Base-by-base conservation (phyloP, 1,284 basidiomycete species). In the Ceratobasidium sp. region DNA sequence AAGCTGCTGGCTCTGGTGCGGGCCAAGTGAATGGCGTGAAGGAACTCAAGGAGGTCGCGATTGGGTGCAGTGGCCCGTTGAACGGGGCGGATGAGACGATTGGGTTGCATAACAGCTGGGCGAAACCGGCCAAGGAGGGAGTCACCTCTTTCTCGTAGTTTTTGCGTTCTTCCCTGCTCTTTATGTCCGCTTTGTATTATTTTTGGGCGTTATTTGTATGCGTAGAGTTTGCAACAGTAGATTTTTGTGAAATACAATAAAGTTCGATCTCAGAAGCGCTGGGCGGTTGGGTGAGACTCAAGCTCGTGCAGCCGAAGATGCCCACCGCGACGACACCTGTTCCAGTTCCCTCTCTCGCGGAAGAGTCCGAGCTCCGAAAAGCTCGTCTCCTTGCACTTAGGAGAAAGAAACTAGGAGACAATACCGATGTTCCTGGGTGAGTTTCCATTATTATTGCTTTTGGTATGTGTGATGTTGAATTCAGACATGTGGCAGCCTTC, bases 351-450 rank as follows among this genome's bases (percentile, higher is more conserved):
- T 94, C 94, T 78, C 89, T 98, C 61, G 93, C 92, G 77, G 92
- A 92, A 79, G 92, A 91, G 8, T 91, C 94, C 10, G 93, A 95
- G 79, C 91, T 91, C n/a, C 89, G 96, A 66, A 97, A 97, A 83
- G 90, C 91, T 71, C 91, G 96, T 77, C 86, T 99, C 2, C 85
- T 91, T 53, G 94, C 95, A 0, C 88, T 99, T 54, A 89, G 93
- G 79, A 91, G 90, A 82, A 88, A 91, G 78, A 97, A 95, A 82
- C 89, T 89, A 1, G 92, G 91, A 1, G 89, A 89, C 71, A 84
- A 82, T 33, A 82, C 81, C 47, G 82, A 80, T 45, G 81, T 82
- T 39, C 80, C 26, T 53, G 77, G 82, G 89, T 89, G 80, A 75
- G 85, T 83, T 33, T 69, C 51, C 58, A 63, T 45, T 71, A 45